phyloP scores from a whole-genome alignment of 1,139 yeast species.

The Entelexis paramagnoliae region DNA sequence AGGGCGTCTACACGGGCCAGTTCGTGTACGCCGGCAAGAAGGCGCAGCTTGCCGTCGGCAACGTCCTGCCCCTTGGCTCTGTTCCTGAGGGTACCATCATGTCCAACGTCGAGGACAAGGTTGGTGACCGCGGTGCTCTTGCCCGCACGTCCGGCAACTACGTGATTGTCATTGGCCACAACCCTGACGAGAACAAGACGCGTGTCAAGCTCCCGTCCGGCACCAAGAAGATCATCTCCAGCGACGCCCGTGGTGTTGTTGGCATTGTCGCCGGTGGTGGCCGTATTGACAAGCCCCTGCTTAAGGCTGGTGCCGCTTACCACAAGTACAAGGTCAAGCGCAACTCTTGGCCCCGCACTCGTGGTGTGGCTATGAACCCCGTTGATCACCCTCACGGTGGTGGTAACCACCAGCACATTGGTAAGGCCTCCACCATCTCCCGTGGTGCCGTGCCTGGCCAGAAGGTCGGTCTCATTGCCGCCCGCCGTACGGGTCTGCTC shows the following conservation, averaged over 20 bases:
- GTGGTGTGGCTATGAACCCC: conserved; percentile 99
- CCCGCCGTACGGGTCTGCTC: conserved; percentile 99
- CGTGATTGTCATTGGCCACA: conserved; percentile 98
- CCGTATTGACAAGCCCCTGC: conserved; percentile 98
- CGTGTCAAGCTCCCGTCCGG: conserved; percentile 99
- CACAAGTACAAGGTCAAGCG: conserved; percentile 98
- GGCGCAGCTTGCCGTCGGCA: conserved; percentile 96
- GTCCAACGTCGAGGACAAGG: conserved; percentile 97
- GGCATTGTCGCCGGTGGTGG: conserved; percentile 99
- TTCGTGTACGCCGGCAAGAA: conserved; percentile 98
- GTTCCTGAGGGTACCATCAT: conserved; percentile 99
- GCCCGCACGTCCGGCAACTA: conserved; percentile 99
- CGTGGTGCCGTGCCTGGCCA: conserved; percentile 99
- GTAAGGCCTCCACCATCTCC: conserved; percentile 99
- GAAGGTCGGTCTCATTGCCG: conserved; percentile 99
- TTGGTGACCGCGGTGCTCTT: conserved; percentile 99
- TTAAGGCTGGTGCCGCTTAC: conserved; percentile 99
- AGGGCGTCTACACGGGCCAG: conserved; percentile 99
- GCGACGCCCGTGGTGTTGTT: conserved; percentile 97
- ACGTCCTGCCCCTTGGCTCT: conserved; percentile 91
- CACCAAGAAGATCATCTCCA: conserved; percentile 91
- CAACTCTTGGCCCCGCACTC: conserved; percentile 99
- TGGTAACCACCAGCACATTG: conserved; percentile 99
- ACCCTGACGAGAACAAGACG: conserved; percentile 97
- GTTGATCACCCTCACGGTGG: conserved; percentile 99